phyloP scores from a whole-genome alignment of 192 early-diverging fungal species.

The Mortierella hygrophila region DNA sequence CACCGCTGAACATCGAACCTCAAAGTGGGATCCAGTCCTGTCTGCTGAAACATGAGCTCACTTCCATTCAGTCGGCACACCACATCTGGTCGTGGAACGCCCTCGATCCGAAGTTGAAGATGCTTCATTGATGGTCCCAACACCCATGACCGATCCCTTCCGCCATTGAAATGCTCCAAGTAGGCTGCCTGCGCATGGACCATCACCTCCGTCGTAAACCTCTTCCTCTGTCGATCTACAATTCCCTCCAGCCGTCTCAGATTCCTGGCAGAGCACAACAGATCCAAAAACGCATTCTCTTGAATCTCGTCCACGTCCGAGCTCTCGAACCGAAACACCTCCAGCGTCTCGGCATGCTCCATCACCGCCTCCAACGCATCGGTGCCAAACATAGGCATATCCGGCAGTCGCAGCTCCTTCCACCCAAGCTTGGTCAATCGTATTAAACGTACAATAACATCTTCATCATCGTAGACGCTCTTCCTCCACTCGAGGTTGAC shows the following conservation, averaged over 20 bases:
- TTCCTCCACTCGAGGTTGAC: too few species aligned
- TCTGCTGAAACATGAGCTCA: background rate
- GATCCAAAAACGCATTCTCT: background rate
- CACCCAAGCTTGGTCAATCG: background rate
- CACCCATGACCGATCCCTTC: too few species aligned
- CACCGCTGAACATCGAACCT: background rate
- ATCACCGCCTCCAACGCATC: background rate
- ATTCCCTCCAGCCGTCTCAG: background rate
- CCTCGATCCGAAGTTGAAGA: too few species aligned
- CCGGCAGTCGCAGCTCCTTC: background rate
- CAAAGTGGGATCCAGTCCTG: background rate
- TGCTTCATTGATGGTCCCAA: too few species aligned
- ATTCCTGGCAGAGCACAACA: background rate
- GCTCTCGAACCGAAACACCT: background rate
- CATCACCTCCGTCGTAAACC: too few species aligned
- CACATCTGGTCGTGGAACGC: too few species aligned
- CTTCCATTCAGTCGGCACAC: background rate
- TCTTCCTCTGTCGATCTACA: background rate
- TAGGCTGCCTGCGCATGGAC: too few species aligned
- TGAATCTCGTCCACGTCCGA: background rate
- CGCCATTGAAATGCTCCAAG: too few species aligned
- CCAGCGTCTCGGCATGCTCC: background rate
- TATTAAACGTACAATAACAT: background rate
- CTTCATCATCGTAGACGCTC: too few species aligned
- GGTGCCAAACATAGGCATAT: background rate